Percentiles rank a stretch among this genome's conserved stretches.
These are phyloP conservation scores for Calophaca sinica DNA, from an alignment of 306 rosid species.

Conservation along the genomic window DNA sequence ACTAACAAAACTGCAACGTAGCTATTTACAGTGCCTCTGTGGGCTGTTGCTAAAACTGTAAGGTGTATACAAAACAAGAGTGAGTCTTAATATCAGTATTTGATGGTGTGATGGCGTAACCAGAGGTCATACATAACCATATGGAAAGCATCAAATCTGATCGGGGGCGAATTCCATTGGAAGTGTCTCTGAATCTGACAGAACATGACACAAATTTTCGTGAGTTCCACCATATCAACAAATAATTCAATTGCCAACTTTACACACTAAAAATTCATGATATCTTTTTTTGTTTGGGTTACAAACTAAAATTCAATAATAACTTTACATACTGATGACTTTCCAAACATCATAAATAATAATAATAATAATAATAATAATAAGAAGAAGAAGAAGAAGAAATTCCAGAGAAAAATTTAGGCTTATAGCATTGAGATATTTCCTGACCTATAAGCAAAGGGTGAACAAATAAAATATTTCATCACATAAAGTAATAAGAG, in stretches of 20 bases:
- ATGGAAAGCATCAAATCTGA: constrained; percentile 82
- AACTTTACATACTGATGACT: not conserved
- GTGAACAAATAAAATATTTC: too few species aligned
- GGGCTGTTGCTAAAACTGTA: constrained; percentile 54
- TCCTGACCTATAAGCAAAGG: constrained; percentile 11
- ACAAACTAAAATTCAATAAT: too few species aligned
- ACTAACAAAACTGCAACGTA: constrained; percentile 41
- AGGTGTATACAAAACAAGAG: constrained; percentile 51
- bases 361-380: too few species aligned
- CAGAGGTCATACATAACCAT: constrained; percentile 98
- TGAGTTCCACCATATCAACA: constrained; percentile 35
- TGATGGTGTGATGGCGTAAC: constrained; percentile 84
- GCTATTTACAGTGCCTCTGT: constrained; percentile 61
- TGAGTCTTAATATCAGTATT: constrained; percentile 59
- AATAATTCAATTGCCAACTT: constrained; percentile 31
- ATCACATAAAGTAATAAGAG: constrained; percentile 7
- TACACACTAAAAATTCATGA: not conserved
- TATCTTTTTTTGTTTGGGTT: too few species aligned
- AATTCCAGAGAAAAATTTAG: not conserved
- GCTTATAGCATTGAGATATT: not conserved
- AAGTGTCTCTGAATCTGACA: constrained; percentile 91
- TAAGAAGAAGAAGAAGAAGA: too few species aligned
- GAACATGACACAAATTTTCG: constrained; percentile 36
- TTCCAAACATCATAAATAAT: not conserved
- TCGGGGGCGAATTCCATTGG: constrained; percentile 93